These are phyloP conservation scores for Albifimbria verrucaria DNA, from an alignment of 2,329 filamentous ascomycete genomes.

Conservation along the genomic window DNA sequence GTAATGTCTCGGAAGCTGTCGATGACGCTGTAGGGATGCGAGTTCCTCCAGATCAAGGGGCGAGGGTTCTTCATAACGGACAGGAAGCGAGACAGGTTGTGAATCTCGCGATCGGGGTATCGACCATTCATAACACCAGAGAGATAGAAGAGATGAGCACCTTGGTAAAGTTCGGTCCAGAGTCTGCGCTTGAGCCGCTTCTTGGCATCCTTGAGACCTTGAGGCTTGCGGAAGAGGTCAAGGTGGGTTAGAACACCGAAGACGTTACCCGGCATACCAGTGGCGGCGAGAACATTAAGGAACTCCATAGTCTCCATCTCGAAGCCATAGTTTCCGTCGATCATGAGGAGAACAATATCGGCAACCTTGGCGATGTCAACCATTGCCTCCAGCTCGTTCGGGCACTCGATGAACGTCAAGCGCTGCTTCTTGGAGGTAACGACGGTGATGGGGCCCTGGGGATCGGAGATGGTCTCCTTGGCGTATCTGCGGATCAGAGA, in stretches of 20 bases:
- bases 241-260: constrained; percentile 96
- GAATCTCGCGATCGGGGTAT: constrained; percentile 93
- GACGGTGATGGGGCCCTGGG: constrained; percentile 88
- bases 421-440: constrained; percentile 95
- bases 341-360: constrained; percentile 96
- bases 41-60: constrained; percentile 94
- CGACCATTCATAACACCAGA: constrained; percentile 95
- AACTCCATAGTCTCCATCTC: constrained; percentile 99
- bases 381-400: constrained; percentile 95
- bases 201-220: constrained; percentile 87
- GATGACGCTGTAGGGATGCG: constrained; percentile 88
- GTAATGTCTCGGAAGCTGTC: constrained; percentile 96
- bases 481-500: constrained; percentile 91
- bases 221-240: constrained; percentile 91
- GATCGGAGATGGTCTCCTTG: constrained; percentile 88
- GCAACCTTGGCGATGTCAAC: constrained; percentile 96
- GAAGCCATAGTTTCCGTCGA: constrained; percentile 97
- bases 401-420: constrained; percentile 93
- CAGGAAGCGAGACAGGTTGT: constrained; percentile 92
- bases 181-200: constrained; percentile 93
- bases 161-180: constrained; percentile 96
- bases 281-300: constrained; percentile 85
- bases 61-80: constrained; percentile 99
- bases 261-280: constrained; percentile 97
- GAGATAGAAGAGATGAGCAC: constrained; percentile 94